phyloP scores from a whole-genome alignment of 2,329 filamentous ascomycete species.

The Aspergillus persii region DNA sequence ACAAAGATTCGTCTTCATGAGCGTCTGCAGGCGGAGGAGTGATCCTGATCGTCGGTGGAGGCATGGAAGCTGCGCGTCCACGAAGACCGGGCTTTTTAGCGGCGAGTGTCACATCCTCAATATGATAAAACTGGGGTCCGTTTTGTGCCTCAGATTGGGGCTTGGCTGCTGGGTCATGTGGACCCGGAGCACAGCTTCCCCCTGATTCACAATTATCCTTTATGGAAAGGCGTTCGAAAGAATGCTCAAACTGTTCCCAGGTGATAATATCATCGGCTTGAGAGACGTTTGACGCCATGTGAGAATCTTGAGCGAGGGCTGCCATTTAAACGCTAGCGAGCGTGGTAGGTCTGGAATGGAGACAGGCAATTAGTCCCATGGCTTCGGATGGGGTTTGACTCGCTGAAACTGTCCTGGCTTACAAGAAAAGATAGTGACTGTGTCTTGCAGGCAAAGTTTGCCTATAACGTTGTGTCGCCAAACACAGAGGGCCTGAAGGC shows the following conservation, averaged over 20 bases:
- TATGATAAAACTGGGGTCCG: background rate
- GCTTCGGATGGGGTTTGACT: background rate
- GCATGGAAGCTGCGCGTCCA: background rate
- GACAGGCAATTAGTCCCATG: background rate
- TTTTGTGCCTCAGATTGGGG: background rate
- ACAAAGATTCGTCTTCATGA: background rate
- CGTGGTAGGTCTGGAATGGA: background rate
- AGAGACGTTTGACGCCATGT: background rate
- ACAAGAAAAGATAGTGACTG: background rate
- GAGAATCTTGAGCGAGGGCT: background rate
- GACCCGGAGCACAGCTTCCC: background rate
- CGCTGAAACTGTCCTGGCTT: background rate
- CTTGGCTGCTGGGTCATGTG: background rate
- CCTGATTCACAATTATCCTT: background rate
- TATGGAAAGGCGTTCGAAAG: background rate
- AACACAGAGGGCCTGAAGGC: background rate
- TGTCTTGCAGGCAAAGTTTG: background rate
- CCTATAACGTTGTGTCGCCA: background rate
- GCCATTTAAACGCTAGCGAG: background rate
- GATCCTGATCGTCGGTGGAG: constrained; percentile 1
- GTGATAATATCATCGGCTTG: constrained; percentile 9
- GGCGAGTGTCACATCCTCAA: background rate
- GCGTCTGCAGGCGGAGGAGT: background rate
- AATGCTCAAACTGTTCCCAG: constrained; percentile 16
- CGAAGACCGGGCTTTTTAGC: background rate